Conservation (phyloP, 257 asterid species). For the Solanum corneliomulleri region DNA sequence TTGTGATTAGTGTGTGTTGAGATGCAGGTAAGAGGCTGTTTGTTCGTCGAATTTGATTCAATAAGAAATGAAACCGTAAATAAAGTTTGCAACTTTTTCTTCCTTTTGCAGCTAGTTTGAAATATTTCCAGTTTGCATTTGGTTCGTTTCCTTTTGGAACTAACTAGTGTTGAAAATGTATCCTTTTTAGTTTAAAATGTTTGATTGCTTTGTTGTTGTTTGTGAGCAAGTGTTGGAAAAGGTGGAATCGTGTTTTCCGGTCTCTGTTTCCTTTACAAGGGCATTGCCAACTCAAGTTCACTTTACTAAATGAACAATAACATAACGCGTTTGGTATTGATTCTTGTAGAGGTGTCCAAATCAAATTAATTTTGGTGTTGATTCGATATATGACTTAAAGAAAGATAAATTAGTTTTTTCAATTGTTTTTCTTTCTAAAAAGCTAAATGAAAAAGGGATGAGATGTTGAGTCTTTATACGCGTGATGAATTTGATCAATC, state of each 20-base stretch:
- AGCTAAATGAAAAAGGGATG: neutral
- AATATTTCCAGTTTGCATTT: neutral
- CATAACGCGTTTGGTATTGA: neutral
- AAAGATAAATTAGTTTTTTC: too few relatives aligned
- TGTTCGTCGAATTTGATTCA: neutral
- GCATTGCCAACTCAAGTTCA: neutral
- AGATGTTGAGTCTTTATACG: too few relatives aligned
- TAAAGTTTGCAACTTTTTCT: neutral
- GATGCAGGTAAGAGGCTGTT: neutral
- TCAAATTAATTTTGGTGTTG: neutral
- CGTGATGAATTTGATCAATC: too few relatives aligned
- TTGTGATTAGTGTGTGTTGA: neutral
- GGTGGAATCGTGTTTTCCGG: neutral
- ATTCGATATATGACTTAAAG: too few relatives aligned
- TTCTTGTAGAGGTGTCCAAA: neutral
- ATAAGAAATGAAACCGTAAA: neutral
- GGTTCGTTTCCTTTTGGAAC: neutral
- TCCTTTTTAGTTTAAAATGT: too few relatives aligned
- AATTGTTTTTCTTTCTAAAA: neutral
- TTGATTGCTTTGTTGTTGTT: neutral
- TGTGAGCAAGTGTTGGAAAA: neutral
- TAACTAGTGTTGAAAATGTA: neutral
- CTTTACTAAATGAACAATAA: neutral
- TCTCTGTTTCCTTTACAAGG: neutral
- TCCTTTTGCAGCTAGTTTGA: neutral